These are phyloP conservation scores for Chlamydomonas sphaeroides DNA, from an alignment of 139 green algal genomes.

Conservation along the genomic window DNA sequence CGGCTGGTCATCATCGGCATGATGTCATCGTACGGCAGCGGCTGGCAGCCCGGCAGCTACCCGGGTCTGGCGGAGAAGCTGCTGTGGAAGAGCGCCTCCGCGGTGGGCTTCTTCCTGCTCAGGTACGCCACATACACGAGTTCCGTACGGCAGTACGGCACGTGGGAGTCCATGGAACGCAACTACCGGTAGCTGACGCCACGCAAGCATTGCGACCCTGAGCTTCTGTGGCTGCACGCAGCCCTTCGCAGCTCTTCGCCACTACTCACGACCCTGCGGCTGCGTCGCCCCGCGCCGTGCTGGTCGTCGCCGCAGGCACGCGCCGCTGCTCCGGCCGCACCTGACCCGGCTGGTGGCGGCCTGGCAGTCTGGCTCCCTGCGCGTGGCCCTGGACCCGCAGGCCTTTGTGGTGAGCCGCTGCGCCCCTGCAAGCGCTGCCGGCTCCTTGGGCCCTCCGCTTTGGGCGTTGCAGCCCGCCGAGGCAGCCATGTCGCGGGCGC, in stretches of 20 bases:
- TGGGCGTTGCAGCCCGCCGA: too few species aligned
- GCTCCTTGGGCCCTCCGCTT: too few species aligned
- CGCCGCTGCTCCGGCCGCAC: conserved; percentile 54
- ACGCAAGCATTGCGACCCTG: not conserved
- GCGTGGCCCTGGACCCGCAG: conserved; percentile 53
- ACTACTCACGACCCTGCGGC: too few species aligned
- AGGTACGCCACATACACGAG: too few species aligned
- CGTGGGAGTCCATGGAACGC: conserved; percentile 40
- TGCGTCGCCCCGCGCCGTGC: not conserved
- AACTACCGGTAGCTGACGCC: too few species aligned
- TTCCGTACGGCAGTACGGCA: too few species aligned
- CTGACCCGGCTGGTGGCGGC: conserved; percentile 53
- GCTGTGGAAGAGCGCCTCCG: conserved; percentile 76
- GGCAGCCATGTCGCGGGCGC: too few species aligned
- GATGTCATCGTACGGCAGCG: conserved; percentile 43
- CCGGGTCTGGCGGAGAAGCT: conserved; percentile 81
- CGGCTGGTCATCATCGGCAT: conserved; percentile 45
- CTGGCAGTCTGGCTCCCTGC: conserved; percentile 55
- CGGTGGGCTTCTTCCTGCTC: conserved; percentile 87
- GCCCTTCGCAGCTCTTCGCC: too few species aligned
- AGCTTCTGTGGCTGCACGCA: too few species aligned
- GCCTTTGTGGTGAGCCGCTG: too few species aligned
- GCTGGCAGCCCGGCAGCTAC: conserved; percentile 58
- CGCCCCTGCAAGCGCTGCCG: too few species aligned
- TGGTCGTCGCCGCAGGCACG: not conserved